A percentile compares a stretch with the other conserved stretches of the same genome.
Evolutionary conservation across 2,329 filamentous ascomycete species (phyloP).

Genomic region (Zelopaecilomyces penicillatus): DNA sequence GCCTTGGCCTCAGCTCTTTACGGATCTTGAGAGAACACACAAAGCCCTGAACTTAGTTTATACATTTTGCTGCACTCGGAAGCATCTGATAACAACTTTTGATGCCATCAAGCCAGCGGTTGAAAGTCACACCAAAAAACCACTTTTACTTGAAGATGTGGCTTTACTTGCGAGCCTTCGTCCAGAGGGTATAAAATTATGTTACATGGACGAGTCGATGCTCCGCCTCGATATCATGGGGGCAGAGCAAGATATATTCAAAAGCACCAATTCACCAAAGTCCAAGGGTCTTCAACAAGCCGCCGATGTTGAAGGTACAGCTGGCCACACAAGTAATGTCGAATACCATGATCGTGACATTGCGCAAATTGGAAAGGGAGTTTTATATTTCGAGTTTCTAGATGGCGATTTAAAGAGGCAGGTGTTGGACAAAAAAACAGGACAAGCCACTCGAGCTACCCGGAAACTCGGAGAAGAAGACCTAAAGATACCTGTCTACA

Average conservation of each 20-base stretch:
- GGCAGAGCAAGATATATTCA: conserved; percentile 55
- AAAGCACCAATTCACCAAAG: conserved; percentile 36
- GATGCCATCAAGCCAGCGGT: conserved; percentile 80
- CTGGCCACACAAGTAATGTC: conserved; percentile 37
- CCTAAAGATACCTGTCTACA: conserved; percentile 84
- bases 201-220: conserved; percentile 77
- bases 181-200: conserved; percentile 71
- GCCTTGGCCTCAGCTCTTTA: conserved; percentile 69
- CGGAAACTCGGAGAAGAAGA: conserved; percentile 67
- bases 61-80: conserved; percentile 89
- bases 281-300: conserved; percentile 44
- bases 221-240: conserved; percentile 72
- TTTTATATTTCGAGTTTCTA: conserved; percentile 84
- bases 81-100: conserved; percentile 85
- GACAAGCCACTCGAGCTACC: conserved; percentile 59
- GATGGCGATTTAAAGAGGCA: conserved; percentile 85
- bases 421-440: conserved; percentile 62
- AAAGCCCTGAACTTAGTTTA: conserved; percentile 85
- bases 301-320: conserved; percentile 48
- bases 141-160: conserved; percentile 67
- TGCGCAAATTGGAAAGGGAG: conserved; percentile 44
- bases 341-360: conserved; percentile 12
- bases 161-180: conserved; percentile 72
- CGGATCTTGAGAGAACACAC: conserved; percentile 65
- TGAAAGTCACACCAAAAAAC: conserved; percentile 67